A percentile compares a stretch with the other conserved stretches of the same genome.
These are phyloP conservation scores for Russula foetens DNA, from an alignment of 768 basidiomycete species.

Conservation along the genomic window DNA sequence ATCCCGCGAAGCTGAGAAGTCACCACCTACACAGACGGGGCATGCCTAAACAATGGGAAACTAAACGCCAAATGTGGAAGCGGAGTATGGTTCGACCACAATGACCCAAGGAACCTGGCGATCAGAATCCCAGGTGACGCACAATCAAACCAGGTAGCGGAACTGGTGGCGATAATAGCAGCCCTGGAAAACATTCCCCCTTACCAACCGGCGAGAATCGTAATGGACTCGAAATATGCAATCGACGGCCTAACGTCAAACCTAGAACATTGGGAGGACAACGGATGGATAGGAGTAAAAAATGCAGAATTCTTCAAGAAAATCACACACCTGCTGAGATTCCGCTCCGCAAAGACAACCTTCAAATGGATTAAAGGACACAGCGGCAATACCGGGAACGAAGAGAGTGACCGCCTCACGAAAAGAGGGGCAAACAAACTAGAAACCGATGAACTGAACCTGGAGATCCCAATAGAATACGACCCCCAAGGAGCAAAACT, in stretches of 20 bases:
- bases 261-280: not conserved
- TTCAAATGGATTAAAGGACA: not conserved
- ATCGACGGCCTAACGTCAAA: not conserved
- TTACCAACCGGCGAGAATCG: not conserved
- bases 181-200: not conserved
- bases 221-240: not conserved
- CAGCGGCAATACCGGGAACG: too few species aligned
- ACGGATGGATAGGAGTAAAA: not conserved
- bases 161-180: not conserved
- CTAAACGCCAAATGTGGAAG: slow-evolving; percentile 19
- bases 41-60: slow-evolving; percentile 21
- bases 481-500: not conserved
- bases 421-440: not conserved
- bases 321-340: not conserved
- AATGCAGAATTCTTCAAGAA: not conserved
- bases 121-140: not conserved
- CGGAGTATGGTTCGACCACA: slow-evolving; percentile 3
- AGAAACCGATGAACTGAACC: not conserved
- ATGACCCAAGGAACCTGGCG: not conserved
- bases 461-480: not conserved
- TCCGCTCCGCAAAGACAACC: not conserved
- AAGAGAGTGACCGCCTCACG: too few species aligned
- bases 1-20: not conserved
- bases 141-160: not conserved
- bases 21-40: not conserved